Evolutionary conservation across 768 basidiomycete genomes (phyloP).

Genomic region (Amyloporia xantha): DNA sequence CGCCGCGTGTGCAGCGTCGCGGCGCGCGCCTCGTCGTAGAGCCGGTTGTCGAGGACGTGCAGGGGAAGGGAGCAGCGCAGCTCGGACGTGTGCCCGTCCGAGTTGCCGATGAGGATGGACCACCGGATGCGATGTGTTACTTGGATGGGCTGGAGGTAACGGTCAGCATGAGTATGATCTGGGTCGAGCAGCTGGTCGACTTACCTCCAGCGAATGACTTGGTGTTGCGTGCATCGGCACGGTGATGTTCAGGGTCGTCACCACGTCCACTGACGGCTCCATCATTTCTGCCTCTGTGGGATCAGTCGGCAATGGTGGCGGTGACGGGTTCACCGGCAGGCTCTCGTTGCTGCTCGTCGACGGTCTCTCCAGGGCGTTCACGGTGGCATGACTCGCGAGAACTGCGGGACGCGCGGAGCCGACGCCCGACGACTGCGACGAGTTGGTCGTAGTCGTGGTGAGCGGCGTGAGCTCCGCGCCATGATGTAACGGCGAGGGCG

Average conservation of each 20-base stretch:
- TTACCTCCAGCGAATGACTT: constrained; percentile 55
- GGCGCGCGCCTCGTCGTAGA: constrained; percentile 70
- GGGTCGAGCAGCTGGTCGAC: not conserved
- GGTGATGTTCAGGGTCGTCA: constrained; percentile 51
- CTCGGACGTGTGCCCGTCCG: constrained; percentile 89
- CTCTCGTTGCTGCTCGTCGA: constrained; percentile 5
- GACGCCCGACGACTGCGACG: constrained; percentile 12
- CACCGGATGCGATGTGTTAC: constrained; percentile 78
- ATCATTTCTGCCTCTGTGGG: constrained; percentile 4
- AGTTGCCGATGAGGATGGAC: constrained; percentile 74
- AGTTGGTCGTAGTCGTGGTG: constrained; percentile 21
- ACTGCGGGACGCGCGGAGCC: not conserved
- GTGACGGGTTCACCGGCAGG: constrained; percentile 5
- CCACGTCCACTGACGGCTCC: constrained; percentile 37
- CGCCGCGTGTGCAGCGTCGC: constrained; percentile 72
- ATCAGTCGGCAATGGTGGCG: constrained; percentile 1
- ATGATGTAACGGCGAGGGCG: constrained; percentile 11
- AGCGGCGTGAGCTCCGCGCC: constrained; percentile 20
- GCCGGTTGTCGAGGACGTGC: constrained; percentile 67
- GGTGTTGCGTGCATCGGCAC: constrained; percentile 62
- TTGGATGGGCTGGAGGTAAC: constrained; percentile 43
- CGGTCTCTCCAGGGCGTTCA: too few species aligned
- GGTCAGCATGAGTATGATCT: not conserved
- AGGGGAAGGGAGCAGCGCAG: constrained; percentile 92
- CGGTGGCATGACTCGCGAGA: too few species aligned